Base-by-base conservation (phyloP, 441 rosid species). In the Adansonia grandidieri region DNA sequence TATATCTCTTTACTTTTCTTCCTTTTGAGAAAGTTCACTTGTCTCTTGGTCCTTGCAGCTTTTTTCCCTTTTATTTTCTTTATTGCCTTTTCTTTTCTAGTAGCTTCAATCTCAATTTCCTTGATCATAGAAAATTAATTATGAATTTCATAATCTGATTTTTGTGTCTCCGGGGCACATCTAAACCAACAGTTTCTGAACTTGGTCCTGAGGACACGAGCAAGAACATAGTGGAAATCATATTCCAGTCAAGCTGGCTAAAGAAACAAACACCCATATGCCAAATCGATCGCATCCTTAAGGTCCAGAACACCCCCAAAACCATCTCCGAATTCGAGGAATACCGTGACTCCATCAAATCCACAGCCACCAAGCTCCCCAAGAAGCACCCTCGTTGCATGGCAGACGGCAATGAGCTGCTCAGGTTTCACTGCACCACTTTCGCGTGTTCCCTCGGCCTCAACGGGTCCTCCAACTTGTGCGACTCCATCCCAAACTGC, bases 211-310 rank as follows among this genome's bases (percentile, higher is more conserved):
- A 88, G 70, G 97, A 91, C 75, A 90, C 94, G 66, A 91, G 94
- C 92, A 90, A 91, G 90, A 89, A 92, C 89, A 92, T 92, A 79
- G 93, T 89, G 75, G 95, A 92, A 80, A 92, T 92, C 85, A 92
- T 92, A 80, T 92, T 92, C 87, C 92, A 92, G 56, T 92, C 97
- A 71, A 92, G 97, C 86, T 89, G 95, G 97, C 79, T 92, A 58
- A 91, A 87, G 84, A 87, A 87, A 77, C 83, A 91, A 71, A 64
- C 85, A 10, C 89, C 97, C 11, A 76, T 92, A 65, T 92, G 93
- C 88, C 84, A 87, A 77, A 92, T 92, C 22, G 94, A 89, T 50
- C 80, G 94, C 63, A 88, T 92, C 84, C 93, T 92, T 68, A 92
- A 89, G 78, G 91, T 92, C 84, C 91, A 86, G 73, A 92, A 88